Evolutionary conservation across 148 eudicot species (phyloP).

Genomic region (Limonium bicolor): DNA sequence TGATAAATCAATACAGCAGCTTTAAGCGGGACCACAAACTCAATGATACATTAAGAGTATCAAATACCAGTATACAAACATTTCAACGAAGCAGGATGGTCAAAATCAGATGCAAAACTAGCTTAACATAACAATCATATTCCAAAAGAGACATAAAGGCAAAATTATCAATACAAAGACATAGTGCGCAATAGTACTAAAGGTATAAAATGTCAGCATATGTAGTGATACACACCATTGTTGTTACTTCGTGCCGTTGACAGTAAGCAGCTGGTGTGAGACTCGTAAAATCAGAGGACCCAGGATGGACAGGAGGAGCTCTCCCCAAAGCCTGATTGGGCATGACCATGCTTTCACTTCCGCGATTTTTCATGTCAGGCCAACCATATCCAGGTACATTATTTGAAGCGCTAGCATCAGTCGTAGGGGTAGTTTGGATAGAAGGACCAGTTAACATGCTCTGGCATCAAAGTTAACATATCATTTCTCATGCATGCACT

Average conservation of each 20-base stretch:
- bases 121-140: too few relatives aligned
- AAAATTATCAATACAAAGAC: too few relatives aligned
- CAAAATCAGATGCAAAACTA: too few relatives aligned
- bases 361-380: conserved; percentile 39
- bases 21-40: not conserved
- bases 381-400: conserved; percentile 26
- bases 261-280: conserved; percentile 60
- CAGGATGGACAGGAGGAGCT: conserved; percentile 36
- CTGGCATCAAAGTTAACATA: not conserved
- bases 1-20: too few relatives aligned
- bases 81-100: not conserved
- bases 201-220: not conserved
- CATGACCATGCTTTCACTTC: conserved; percentile 29
- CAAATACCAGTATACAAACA: not conserved
- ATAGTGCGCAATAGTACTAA: not conserved
- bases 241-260: conserved; percentile 80
- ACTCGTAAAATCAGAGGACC: conserved; percentile 35
- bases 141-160: too few relatives aligned
- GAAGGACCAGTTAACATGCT: conserved; percentile 30
- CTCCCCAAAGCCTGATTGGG: conserved; percentile 37
- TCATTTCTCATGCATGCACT: not conserved
- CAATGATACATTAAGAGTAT: not conserved
- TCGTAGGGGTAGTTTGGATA: conserved; percentile 31
- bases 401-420: conserved; percentile 24
- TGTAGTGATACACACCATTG: conserved; percentile 44